Evolutionary conservation across 1,284 basidiomycete species (phyloP).

Genomic region (Laetiporus sulphureus): DNA sequence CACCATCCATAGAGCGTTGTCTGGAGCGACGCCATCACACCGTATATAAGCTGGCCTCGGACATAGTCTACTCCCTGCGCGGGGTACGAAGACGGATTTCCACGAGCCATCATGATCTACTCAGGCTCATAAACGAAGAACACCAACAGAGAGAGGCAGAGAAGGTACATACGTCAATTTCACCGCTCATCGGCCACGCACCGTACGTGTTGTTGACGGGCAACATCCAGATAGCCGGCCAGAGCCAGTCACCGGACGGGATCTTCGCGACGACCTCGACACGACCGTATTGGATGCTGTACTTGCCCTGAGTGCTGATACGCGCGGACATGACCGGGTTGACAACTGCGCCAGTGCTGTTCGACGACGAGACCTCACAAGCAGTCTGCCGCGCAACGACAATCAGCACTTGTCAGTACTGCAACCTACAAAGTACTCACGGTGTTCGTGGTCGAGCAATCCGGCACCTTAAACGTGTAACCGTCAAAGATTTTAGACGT

Average conservation of each 20-base stretch:
- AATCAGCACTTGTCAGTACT: background rate
- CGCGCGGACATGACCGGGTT: constrained; percentile 76
- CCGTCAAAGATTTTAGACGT: constrained; percentile 51
- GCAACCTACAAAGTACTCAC: constrained; percentile 1
- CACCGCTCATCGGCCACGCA: constrained; percentile 66
- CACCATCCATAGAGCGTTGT: constrained; percentile 64
- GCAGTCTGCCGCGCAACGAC: constrained; percentile 20
- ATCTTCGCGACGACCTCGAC: constrained; percentile 56
- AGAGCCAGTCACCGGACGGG: constrained; percentile 59
- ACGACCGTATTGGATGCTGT: constrained; percentile 62
- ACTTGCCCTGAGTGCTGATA: constrained; percentile 57
- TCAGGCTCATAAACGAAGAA: background rate
- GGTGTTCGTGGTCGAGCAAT: constrained; percentile 48
- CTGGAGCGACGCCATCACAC: constrained; percentile 51
- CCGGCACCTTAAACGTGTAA: constrained; percentile 57
- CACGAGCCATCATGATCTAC: constrained; percentile 67
- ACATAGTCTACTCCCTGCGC: constrained; percentile 68
- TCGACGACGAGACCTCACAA: constrained; percentile 36
- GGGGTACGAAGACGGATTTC: constrained; percentile 56
- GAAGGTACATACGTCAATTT: constrained; percentile 53
- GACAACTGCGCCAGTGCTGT: constrained; percentile 41
- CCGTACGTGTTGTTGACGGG: constrained; percentile 68
- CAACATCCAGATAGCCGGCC: constrained; percentile 85
- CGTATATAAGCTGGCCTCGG: constrained; percentile 73
- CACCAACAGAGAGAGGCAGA: background rate